Conservation (phyloP, 225 moss, liverwort and hornwort species). For the Polytrichum formosum region DNA sequence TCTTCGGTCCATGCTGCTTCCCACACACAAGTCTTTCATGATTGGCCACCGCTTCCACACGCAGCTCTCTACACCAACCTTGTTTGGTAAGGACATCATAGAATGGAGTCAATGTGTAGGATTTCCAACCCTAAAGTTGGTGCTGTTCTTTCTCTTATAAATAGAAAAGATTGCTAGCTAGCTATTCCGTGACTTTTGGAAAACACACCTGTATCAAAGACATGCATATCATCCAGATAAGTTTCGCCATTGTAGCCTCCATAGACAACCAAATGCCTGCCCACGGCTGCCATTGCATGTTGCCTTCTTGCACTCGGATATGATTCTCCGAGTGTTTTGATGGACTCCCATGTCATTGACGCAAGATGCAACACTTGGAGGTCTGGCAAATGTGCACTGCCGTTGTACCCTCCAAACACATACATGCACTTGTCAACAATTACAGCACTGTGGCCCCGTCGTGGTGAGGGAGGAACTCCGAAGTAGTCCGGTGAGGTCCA, state of each 20-base stretch:
- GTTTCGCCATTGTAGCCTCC: constrained; percentile 77
- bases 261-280: constrained; percentile 74
- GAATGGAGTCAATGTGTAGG: not conserved
- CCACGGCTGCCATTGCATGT: constrained; percentile 68
- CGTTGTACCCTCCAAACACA: constrained; percentile 83
- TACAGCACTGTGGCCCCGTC: constrained; percentile 78
- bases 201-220: constrained; percentile 62
- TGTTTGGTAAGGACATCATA: not conserved
- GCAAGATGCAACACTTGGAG: constrained; percentile 69
- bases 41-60: constrained; percentile 72
- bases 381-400: constrained; percentile 65
- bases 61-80: constrained; percentile 26
- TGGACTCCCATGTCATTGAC: constrained; percentile 67
- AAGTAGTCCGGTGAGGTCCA: constrained; percentile 80
- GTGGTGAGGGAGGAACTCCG: constrained; percentile 75
- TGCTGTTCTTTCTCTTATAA: not conserved
- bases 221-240: constrained; percentile 74
- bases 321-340: constrained; percentile 48
- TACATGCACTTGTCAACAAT: constrained; percentile 68
- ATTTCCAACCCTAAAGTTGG: not conserved
- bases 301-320: constrained; percentile 80
- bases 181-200: not conserved
- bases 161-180: not conserved
- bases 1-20: constrained; percentile 27
- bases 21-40: constrained; percentile 23